phyloP scores from a whole-genome alignment of 805 yeast genomes.

The Jamesozyma jinghongensis region DNA sequence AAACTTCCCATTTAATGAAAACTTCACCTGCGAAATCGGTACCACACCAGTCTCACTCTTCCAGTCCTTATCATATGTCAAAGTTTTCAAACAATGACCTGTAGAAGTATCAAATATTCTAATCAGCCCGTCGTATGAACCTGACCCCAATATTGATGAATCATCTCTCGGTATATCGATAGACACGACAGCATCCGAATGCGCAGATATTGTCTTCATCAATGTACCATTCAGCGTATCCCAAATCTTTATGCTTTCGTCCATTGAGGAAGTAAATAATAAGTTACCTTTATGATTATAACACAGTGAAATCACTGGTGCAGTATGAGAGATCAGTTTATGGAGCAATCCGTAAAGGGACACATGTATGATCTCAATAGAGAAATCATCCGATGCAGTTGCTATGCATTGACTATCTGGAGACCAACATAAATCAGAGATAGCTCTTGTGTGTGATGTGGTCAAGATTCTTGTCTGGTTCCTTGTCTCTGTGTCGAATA shows the following conservation, averaged over 20 bases:
- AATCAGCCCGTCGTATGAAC: constrained; percentile 85
- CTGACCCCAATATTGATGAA: constrained; percentile 67
- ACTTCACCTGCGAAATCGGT: constrained; percentile 65
- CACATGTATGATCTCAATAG: constrained; percentile 66
- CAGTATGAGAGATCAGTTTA: constrained; percentile 67
- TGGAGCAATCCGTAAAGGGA: constrained; percentile 33
- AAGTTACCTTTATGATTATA: constrained; percentile 72
- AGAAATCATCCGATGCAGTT: constrained; percentile 78
- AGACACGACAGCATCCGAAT: constrained; percentile 79
- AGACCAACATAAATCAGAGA: constrained; percentile 70
- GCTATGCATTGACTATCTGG: constrained; percentile 68
- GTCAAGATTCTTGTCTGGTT: constrained; percentile 14
- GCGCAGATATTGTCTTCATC: constrained; percentile 79
- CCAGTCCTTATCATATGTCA: constrained; percentile 70
- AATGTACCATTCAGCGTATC: constrained; percentile 58
- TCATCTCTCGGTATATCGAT: constrained; percentile 69
- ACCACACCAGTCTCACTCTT: constrained; percentile 44
- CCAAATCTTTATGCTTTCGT: constrained; percentile 89
- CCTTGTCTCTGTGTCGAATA: constrained; percentile 43
- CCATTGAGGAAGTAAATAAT: constrained; percentile 74
- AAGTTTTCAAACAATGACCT: constrained; percentile 86
- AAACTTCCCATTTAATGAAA: constrained; percentile 74
- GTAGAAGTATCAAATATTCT: constrained; percentile 79
- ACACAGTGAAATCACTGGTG: constrained; percentile 63
- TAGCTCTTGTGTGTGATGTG: constrained; percentile 44